Percentiles rank a stretch among this genome's conserved stretches.
Conservation (phyloP, 129 eudicot species). For the Escallonia herrerae region DNA sequence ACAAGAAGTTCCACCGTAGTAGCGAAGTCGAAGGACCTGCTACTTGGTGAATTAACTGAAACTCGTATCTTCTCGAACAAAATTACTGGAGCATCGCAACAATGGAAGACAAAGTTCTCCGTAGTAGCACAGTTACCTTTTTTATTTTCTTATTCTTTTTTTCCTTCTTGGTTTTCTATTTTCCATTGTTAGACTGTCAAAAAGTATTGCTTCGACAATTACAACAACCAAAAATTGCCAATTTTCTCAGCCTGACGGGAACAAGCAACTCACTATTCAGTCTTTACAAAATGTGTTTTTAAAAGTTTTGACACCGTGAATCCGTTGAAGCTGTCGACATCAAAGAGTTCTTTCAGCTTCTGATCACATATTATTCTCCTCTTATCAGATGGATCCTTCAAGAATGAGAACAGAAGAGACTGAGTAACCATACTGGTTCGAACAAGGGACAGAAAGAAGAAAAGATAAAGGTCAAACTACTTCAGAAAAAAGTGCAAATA, state of each 20-base stretch:
- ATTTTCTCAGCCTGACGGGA: conserved; percentile 11
- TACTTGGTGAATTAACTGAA: background rate
- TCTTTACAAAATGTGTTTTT: conserved; percentile 53
- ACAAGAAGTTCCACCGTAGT: background rate
- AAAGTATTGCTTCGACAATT: conserved; percentile 5
- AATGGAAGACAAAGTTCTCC: too few relatives aligned
- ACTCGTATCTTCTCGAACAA: background rate
- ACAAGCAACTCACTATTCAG: conserved; percentile 43
- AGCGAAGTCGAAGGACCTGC: background rate
- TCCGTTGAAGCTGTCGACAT: conserved; percentile 63
- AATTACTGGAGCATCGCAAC: background rate
- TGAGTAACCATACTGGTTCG: background rate
- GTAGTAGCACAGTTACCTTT: too few relatives aligned
- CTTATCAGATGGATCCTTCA: conserved; percentile 88
- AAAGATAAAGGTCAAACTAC: too few relatives aligned
- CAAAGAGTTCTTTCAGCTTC: conserved; percentile 85
- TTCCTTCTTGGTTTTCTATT: conserved; percentile 11
- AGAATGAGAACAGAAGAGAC: conserved; percentile 10
- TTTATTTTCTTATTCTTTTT: too few relatives aligned
- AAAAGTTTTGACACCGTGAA: conserved; percentile 64
- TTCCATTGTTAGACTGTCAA: conserved; percentile 3
- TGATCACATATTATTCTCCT: conserved; percentile 77
- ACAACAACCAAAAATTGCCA: conserved; percentile 34
- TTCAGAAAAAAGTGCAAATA: too few relatives aligned
- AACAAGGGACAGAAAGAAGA: too few relatives aligned